Evolutionary conservation across 352 stramenopile genomes (phyloP).

Genomic region (Phytophthora meadii): DNA sequence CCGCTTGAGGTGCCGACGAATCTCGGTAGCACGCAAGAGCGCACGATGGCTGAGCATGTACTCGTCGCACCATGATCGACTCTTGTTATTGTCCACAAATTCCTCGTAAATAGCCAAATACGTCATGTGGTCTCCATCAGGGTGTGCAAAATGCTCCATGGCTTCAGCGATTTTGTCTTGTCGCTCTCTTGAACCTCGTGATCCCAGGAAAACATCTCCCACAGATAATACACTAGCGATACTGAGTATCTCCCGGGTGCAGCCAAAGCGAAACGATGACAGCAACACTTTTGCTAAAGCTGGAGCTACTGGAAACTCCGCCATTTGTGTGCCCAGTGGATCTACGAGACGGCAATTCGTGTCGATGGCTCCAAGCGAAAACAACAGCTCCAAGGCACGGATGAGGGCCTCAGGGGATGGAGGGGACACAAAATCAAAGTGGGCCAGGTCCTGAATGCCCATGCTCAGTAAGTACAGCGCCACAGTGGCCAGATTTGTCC

Average conservation of each 20-base stretch:
- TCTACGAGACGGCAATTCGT: constrained; percentile 66
- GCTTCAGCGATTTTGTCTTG: constrained; percentile 69
- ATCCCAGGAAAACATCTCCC: constrained; percentile 78
- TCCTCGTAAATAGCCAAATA: constrained; percentile 76
- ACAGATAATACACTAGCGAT: constrained; percentile 97
- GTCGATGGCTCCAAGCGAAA: constrained; percentile 72
- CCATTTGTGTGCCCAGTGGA: constrained; percentile 94
- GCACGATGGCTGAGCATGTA: constrained; percentile 67
- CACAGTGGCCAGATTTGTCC: constrained; percentile 77
- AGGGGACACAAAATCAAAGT: constrained; percentile 87
- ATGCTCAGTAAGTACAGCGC: constrained; percentile 82
- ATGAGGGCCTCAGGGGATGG: constrained; percentile 76
- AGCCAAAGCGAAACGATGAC: constrained; percentile 73
- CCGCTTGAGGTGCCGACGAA: constrained; percentile 70
- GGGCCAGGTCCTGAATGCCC: constrained; percentile 85
- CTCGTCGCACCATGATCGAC: constrained; percentile 79
- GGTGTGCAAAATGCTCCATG: constrained; percentile 73
- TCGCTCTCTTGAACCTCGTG: constrained; percentile 69
- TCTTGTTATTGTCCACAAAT: constrained; percentile 72
- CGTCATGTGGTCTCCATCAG: constrained; percentile 75
- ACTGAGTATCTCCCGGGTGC: constrained; percentile 94
- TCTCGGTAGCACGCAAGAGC: constrained; percentile 67
- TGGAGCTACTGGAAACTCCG: constrained; percentile 97
- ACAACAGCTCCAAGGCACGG: constrained; percentile 73
- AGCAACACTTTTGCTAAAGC: constrained; percentile 77